These are phyloP conservation scores for Saussurea involucrata DNA, from an alignment of 129 eudicot genomes.

Conservation along the genomic window DNA sequence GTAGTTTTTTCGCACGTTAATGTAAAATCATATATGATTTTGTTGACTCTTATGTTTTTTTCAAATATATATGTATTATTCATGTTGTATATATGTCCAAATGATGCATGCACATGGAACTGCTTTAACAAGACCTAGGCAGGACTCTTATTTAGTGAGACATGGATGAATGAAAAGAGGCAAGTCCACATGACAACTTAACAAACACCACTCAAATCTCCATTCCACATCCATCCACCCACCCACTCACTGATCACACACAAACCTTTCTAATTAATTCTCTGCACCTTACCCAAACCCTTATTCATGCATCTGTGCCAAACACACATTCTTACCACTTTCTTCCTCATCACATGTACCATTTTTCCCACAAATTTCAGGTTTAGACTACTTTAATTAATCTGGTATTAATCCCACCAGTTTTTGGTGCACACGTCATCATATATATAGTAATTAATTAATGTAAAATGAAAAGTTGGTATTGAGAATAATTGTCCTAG, in stretches of 20 bases:
- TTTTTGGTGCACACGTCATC: neutral
- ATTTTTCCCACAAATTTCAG: neutral
- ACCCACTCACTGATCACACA: too few relatives aligned
- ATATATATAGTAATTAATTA: too few relatives aligned
- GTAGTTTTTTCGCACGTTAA: too few relatives aligned
- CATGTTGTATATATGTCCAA: too few relatives aligned
- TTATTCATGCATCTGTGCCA: neutral
- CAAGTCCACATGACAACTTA: neutral
- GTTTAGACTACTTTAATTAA: neutral
- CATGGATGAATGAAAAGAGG: neutral
- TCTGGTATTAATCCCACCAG: neutral
- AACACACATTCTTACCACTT: neutral
- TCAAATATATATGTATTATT: too few relatives aligned
- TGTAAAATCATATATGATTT: too few relatives aligned
- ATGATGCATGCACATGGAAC: neutral
- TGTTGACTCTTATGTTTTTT: too few relatives aligned
- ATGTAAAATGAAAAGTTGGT: constrained; percentile 5
- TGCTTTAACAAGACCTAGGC: neutral
- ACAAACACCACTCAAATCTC: neutral
- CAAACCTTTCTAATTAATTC: neutral
- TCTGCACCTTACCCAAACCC: neutral
- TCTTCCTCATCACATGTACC: neutral
- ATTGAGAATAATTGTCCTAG: constrained; percentile 12
- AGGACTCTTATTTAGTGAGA: neutral
- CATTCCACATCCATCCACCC: neutral